Evolutionary conservation across 2,329 filamentous ascomycete species (phyloP).

Genomic region (Xylariaceae sp.): DNA sequence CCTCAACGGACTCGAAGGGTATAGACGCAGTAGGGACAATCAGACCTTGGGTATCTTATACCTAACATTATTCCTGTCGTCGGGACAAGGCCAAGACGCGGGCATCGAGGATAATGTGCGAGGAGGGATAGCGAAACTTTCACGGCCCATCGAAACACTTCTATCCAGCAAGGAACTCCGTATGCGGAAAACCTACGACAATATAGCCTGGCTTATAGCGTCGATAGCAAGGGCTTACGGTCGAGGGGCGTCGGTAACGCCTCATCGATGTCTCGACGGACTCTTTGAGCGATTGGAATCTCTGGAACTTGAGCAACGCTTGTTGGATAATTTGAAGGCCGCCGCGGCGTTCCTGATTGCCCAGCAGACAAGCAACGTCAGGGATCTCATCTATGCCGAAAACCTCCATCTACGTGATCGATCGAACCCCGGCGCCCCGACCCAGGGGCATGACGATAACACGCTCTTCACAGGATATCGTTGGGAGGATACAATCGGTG

Average conservation of each 20-base stretch:
- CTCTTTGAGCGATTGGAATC: conserved; percentile 39
- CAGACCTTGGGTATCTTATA: conserved; percentile 21
- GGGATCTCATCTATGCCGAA: conserved; percentile 51
- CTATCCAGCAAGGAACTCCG: conserved; percentile 14
- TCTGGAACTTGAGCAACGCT: conserved; percentile 31
- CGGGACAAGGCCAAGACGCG: conserved; percentile 11
- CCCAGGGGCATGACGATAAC: background rate
- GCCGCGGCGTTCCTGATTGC: conserved; percentile 49
- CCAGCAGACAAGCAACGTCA: conserved; percentile 46
- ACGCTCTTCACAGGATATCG: conserved; percentile 35
- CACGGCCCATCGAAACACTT: conserved; percentile 8
- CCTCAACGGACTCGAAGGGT: conserved; percentile 21
- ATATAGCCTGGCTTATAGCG: conserved; percentile 27
- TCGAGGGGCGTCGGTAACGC: conserved; percentile 25
- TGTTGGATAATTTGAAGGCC: conserved; percentile 36
- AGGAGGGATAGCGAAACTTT: conserved; percentile 19
- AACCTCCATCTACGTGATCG: conserved; percentile 27
- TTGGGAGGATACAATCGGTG: conserved; percentile 53
- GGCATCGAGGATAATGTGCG: conserved; percentile 12
- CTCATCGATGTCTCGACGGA: conserved; percentile 27
- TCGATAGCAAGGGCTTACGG: conserved; percentile 29
- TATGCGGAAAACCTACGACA: conserved; percentile 23
- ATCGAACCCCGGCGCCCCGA: conserved; percentile 1
- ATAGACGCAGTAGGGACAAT: conserved; percentile 12
- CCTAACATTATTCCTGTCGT: conserved; percentile 26